Base-by-base conservation (phyloP, 495 filamentous ascomycete genomes). In the Opeltia flavorubescens region DNA sequence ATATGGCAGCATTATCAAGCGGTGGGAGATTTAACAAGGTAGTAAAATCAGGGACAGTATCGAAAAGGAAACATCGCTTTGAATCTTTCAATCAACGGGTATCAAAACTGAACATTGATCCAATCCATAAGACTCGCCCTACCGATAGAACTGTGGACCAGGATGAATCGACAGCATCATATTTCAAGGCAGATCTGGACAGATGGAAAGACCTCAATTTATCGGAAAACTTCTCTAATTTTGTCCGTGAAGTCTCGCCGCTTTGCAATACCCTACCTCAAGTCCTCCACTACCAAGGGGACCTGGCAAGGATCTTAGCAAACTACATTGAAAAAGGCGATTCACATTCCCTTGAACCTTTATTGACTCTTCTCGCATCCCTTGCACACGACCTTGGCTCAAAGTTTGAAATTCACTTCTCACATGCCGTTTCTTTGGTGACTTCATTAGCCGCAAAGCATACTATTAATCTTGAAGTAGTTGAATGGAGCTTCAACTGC, bases 401-500 rank as follows among this genome's bases (percentile, higher is more conserved):
- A n/a, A 72, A 78, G 41, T 96, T 99, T 56, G 89, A 95, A 63
- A 82, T 79, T 45, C 77, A 94, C 57, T 94, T 95, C 60, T 71
- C 70, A 15, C 69, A 74, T 15, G 71, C 80, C 3, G 75, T 95
- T 33, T 70, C 68, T 9, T 61, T 91, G 44, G 75, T 96, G 31
- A 64, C 72, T 5, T 73, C 70, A 3, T 58, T 86, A 29, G 79
- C 81, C 28, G 75, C 76, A 20, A 75, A 70, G 41, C 73, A 83
- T 54, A 50, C 65, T 1, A n/a, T n/a, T n/a, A 76, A 78, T 51
- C 72, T 85, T 26, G 86, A 89, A 52, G 84, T 86, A 13, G 81
- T 93, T 29, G 88, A 99, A 66, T 96, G 91, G 93, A 89, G 86
- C 47, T 96, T 99, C 60, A 86, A 77, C 38, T 88, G 86, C 55